Conservation (phyloP, 1,284 basidiomycete genomes). For the Ganoderma lucidum region DNA sequence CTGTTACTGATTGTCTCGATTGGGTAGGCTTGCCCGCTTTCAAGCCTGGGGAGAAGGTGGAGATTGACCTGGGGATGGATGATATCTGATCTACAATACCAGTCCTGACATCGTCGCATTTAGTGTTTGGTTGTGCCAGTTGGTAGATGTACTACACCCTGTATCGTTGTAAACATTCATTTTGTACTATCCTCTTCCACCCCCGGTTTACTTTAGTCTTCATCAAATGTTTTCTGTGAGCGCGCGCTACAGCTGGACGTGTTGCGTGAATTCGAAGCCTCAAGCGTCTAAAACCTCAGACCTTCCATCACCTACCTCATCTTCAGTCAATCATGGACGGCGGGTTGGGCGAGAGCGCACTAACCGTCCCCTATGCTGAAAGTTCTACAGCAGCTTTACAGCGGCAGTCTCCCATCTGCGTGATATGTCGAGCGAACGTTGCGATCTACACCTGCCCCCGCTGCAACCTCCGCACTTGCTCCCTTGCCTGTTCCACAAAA, state of each 20-base stretch:
- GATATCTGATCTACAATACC: conserved; percentile 66
- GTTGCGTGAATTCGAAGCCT: conserved; percentile 14
- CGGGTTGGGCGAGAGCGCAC: background rate
- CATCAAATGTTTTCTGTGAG: background rate
- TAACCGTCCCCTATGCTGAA: conserved; percentile 19
- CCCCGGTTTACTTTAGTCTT: background rate
- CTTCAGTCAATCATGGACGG: conserved; percentile 16
- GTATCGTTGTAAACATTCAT: conserved; percentile 17
- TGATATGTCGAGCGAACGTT: conserved; percentile 52
- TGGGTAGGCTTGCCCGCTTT: conserved; percentile 90
- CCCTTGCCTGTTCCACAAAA: conserved; percentile 70
- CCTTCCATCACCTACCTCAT: background rate
- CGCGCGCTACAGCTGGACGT: conserved; percentile 11
- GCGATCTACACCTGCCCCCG: conserved; percentile 86
- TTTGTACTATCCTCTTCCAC: background rate
- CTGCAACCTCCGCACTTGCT: conserved; percentile 77
- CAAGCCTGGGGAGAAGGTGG: conserved; percentile 97
- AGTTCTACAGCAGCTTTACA: conserved; percentile 25
- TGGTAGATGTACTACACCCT: conserved; percentile 21
- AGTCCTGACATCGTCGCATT: conserved; percentile 8
- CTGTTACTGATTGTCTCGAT: conserved; percentile 18
- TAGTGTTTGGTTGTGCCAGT: background rate
- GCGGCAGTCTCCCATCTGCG: conserved; percentile 48
- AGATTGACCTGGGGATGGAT: conserved; percentile 87
- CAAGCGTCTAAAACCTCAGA: conserved; percentile 4